A percentile compares a stretch with the other conserved stretches of the same genome.
Evolutionary conservation across 345 rosid species (phyloP).

Genomic region (Nasturtium officinale): DNA sequence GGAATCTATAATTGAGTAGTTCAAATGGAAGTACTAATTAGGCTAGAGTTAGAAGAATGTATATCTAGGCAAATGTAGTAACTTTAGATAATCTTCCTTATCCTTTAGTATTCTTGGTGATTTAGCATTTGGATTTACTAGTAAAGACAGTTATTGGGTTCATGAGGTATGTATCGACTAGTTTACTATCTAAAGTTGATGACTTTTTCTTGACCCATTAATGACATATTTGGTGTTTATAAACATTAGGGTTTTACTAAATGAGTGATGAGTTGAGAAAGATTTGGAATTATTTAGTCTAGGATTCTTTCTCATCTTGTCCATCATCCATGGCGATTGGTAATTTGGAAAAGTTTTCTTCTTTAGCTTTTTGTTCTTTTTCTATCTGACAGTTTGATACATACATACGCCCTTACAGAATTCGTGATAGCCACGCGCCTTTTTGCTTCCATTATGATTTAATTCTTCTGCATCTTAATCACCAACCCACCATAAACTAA

Average conservation of each 20-base stretch:
- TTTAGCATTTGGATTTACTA: constrained; percentile 8
- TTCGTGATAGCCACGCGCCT: constrained; percentile 20
- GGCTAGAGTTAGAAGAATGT: background rate
- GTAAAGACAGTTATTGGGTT: background rate
- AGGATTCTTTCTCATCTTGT: constrained; percentile 39
- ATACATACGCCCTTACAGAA: constrained; percentile 4
- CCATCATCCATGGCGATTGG: constrained; percentile 37
- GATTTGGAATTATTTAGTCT: constrained; percentile 18
- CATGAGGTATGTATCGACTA: background rate
- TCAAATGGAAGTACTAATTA: background rate
- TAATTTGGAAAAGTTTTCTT: constrained; percentile 36
- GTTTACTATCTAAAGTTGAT: constrained; percentile 2
- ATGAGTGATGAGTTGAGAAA: constrained; percentile 23
- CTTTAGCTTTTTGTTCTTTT: constrained; percentile 41
- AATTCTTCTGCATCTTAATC: constrained; percentile 27
- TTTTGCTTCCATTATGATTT: constrained; percentile 13
- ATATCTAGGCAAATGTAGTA: background rate
- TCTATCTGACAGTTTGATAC: constrained; percentile 31
- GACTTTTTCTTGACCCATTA: background rate
- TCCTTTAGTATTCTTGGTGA: constrained; percentile 13
- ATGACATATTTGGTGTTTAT: constrained; percentile 13
- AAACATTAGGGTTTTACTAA: constrained; percentile 16
- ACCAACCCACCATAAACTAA: constrained; percentile 31
- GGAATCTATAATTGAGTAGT: background rate
- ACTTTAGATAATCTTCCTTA: background rate